A percentile compares a stretch with the other conserved stretches of the same genome.
These are phyloP conservation scores for Russula sp. DNA, from an alignment of 768 basidiomycete genomes.

Conservation along the genomic window DNA sequence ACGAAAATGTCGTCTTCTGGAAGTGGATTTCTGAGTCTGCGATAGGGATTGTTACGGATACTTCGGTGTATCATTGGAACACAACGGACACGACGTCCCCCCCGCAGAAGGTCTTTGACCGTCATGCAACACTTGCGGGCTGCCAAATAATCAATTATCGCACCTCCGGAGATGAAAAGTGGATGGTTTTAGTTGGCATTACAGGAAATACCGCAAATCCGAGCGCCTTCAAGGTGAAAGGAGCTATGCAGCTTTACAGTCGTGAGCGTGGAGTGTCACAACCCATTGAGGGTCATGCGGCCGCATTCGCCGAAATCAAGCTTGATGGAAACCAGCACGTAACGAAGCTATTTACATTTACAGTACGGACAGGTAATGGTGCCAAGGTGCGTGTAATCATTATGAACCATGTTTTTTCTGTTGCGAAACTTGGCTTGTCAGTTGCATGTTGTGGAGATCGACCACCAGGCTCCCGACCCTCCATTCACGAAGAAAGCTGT, in stretches of 20 bases:
- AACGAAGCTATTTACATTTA: slow-evolving; percentile 92
- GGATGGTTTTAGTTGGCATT: slow-evolving; percentile 95
- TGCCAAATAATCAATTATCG: slow-evolving; percentile 99
- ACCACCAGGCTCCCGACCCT: slow-evolving; percentile 87
- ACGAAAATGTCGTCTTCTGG: slow-evolving; percentile 96
- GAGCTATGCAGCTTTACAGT: slow-evolving; percentile 95
- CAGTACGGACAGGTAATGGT: slow-evolving; percentile 92
- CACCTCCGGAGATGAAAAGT: slow-evolving; percentile 86
- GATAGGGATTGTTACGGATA: slow-evolving; percentile 93
- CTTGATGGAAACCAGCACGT: slow-evolving; percentile 78
- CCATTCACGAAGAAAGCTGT: slow-evolving; percentile 96
- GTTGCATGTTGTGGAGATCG: slow-evolving; percentile 98
- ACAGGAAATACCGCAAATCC: slow-evolving; percentile 89
- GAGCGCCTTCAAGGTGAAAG: slow-evolving; percentile 97
- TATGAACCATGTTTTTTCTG: background rate
- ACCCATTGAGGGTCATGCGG: slow-evolving; percentile 98
- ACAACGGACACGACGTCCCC: slow-evolving; percentile 65
- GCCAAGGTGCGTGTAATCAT: slow-evolving; percentile 66
- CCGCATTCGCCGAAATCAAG: slow-evolving; percentile 89
- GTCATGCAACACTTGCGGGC: slow-evolving; percentile 88
- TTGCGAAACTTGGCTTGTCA: slow-evolving; percentile 28
- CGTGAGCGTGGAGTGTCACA: slow-evolving; percentile 89
- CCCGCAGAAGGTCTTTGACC: slow-evolving; percentile 92
- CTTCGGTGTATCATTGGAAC: slow-evolving; percentile 89
- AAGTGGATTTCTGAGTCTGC: slow-evolving; percentile 93